Conservation (phyloP, 2,329 filamentous ascomycete genomes). For the Pseudocercospora cruenta region DNA sequence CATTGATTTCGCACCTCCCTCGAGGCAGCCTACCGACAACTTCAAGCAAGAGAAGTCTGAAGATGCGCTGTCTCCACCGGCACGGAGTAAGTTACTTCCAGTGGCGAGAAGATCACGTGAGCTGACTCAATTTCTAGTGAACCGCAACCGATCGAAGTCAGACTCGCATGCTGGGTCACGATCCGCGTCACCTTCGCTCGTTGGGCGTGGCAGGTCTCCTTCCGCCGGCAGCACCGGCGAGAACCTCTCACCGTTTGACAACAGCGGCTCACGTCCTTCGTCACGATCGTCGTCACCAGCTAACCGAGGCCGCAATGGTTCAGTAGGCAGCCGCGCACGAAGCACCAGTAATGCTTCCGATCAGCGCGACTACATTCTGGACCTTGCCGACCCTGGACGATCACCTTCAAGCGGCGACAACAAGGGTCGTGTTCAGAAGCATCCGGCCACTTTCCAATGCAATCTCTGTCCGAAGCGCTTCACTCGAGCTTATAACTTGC, state of each 20-base stretch:
- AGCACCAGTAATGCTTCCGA: constrained; percentile 57
- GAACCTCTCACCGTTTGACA: constrained; percentile 49
- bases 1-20: constrained; percentile 83
- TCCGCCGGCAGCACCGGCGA: constrained; percentile 35
- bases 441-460: constrained; percentile 96
- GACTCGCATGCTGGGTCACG: constrained; percentile 60
- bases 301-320: constrained; percentile 36
- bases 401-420: constrained; percentile 65
- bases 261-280: constrained; percentile 26
- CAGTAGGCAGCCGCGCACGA: constrained; percentile 45
- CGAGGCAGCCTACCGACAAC: constrained; percentile 46
- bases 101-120: constrained; percentile 7
- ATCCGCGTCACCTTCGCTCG: constrained; percentile 46
- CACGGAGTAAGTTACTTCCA: constrained; percentile 55
- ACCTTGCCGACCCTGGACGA: constrained; percentile 85
- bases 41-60: constrained; percentile 61
- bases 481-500: constrained; percentile 92
- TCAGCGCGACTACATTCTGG: constrained; percentile 78
- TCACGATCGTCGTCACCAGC: constrained; percentile 50
- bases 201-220: constrained; percentile 41
- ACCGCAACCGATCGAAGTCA: constrained; percentile 62
- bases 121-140: constrained; percentile 30
- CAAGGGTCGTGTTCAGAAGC: constrained; percentile 88
- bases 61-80: constrained; percentile 82
- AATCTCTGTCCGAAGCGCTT: constrained; percentile 92